Percentiles rank a stretch among this genome's conserved stretches.
Conservation (phyloP, 2,329 filamentous ascomycete species). For the Fusarium odoratissimum region DNA sequence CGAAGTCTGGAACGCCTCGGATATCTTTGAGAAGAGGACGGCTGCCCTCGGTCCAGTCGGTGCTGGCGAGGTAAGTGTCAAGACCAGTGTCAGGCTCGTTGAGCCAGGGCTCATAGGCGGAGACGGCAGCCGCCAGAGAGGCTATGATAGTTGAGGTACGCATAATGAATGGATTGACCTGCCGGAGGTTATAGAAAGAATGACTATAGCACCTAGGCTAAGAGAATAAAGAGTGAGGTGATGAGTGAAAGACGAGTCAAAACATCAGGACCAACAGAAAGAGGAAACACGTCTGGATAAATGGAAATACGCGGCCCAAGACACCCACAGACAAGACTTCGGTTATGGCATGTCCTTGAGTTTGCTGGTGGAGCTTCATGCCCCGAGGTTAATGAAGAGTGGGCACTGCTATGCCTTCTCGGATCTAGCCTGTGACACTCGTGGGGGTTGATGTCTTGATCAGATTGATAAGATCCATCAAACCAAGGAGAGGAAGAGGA, state of each 20-base stretch:
- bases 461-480: slow-evolving; percentile 40
- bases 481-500: background rate
- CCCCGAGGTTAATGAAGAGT: slow-evolving; percentile 33
- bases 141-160: slow-evolving; percentile 24
- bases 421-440: background rate
- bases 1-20: slow-evolving; percentile 61
- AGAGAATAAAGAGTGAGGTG: background rate
- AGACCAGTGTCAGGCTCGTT: slow-evolving; percentile 53
- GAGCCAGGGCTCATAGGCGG: slow-evolving; percentile 48
- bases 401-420: slow-evolving; percentile 2
- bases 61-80: slow-evolving; percentile 42
- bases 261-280: background rate
- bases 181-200: slow-evolving; percentile 25
- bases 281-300: background rate
- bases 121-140: slow-evolving; percentile 41
- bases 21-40: slow-evolving; percentile 56
- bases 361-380: slow-evolving; percentile 25
- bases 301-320: background rate
- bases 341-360: background rate
- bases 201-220: slow-evolving; percentile 10
- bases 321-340: background rate
- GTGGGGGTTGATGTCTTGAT: background rate
- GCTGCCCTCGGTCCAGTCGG: slow-evolving; percentile 49
- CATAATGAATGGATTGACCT: slow-evolving; percentile 29
- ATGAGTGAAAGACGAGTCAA: too few species aligned